These are phyloP conservation scores for Fomitiporia mediterranea DNA, from an alignment of 1,284 basidiomycete genomes.

Conservation along the genomic window DNA sequence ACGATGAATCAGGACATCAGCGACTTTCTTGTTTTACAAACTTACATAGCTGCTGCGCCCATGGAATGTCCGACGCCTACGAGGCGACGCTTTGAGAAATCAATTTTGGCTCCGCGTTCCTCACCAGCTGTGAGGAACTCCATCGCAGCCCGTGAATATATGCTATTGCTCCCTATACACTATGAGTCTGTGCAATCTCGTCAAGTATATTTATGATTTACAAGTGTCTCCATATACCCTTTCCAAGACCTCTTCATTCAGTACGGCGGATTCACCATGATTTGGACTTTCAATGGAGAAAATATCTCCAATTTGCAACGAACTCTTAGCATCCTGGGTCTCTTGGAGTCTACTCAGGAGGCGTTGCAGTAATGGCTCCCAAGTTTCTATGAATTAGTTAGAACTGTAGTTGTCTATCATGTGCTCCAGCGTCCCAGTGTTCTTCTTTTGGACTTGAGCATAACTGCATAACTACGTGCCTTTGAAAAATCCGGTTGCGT, in stretches of 20 bases:
- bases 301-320: conserved; percentile 40
- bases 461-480: too few relatives aligned
- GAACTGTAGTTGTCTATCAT: too few relatives aligned
- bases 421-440: too few relatives aligned
- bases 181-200: too few relatives aligned
- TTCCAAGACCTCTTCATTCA: conserved; percentile 42
- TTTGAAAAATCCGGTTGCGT: conserved; percentile 51
- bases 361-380: conserved; percentile 50
- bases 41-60: conserved; percentile 35
- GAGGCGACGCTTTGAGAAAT: conserved; percentile 32
- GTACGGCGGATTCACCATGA: conserved; percentile 46
- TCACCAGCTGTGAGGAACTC: conserved; percentile 32
- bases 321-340: conserved; percentile 9
- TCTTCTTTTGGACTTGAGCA: too few relatives aligned
- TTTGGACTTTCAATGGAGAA: conserved; percentile 54
- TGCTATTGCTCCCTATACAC: conserved; percentile 31
- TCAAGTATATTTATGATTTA: conserved; percentile 31
- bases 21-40: background rate
- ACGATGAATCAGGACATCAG: background rate
- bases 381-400: too few relatives aligned
- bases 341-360: conserved; percentile 29
- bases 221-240: conserved; percentile 40
- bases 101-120: conserved; percentile 28
- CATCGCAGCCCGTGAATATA: conserved; percentile 32
- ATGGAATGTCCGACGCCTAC: conserved; percentile 39